Conservation (phyloP, 169 alveolate genomes). For the Eimeria praecox region DNA sequence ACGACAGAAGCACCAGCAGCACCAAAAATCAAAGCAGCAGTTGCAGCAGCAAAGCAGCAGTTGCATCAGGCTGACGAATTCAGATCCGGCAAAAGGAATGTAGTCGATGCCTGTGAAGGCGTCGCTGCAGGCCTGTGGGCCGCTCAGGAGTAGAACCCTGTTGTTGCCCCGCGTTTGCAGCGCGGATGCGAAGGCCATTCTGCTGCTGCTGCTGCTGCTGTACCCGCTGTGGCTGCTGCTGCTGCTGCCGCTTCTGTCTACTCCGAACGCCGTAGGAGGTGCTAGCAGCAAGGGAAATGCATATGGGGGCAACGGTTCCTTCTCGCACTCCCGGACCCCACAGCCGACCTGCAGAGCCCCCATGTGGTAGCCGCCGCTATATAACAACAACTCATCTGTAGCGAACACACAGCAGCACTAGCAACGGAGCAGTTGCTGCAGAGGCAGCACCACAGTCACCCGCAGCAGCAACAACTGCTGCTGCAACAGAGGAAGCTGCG, state of each 20-base stretch:
- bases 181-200: conserved; percentile 72
- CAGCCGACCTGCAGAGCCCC: conserved; percentile 57
- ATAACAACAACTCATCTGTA: conserved; percentile 76
- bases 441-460: neutral
- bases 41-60: neutral
- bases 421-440: neutral
- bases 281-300: conserved; percentile 75
- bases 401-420: neutral
- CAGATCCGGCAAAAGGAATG: conserved; percentile 39
- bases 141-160: conserved; percentile 65
- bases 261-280: conserved; percentile 72
- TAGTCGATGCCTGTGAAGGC: conserved; percentile 11
- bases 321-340: conserved; percentile 28
- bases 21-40: neutral
- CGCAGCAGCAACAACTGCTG: conserved; percentile 18
- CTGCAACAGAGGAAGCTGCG: neutral
- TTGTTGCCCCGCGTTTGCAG: conserved; percentile 60
- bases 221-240: conserved; percentile 36
- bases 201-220: conserved; percentile 42
- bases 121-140: conserved; percentile 73
- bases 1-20: neutral
- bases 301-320: conserved; percentile 39
- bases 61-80: conserved; percentile 52
- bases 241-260: conserved; percentile 1
- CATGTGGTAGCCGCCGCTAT: conserved; percentile 67